Base-by-base conservation (phyloP, 768 basidiomycete genomes). In the Suillus brevipes region DNA sequence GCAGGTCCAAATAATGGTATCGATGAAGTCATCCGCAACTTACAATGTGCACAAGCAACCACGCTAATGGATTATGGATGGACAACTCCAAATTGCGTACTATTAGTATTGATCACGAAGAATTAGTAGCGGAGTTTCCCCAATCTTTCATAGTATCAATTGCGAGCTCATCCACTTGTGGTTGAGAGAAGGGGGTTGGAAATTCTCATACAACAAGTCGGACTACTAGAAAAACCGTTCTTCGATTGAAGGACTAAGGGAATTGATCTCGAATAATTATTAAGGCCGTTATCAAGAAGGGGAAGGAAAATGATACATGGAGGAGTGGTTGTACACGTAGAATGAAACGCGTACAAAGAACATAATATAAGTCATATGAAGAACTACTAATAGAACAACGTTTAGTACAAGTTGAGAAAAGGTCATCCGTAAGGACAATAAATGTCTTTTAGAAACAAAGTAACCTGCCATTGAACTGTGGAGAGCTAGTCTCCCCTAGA, bases 161-260 rank as follows among this genome's bases (percentile, higher is more conserved):
- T n/a, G n/a, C n/a, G n/a, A 28, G 16, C 0, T 52, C 50, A 4
- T 28, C 4, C 28, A 6, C 16, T 31, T 13, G 28, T 31, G 8
- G 16, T 14, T 14, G 49, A 49, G 28, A 16, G 12, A 50, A 50
- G 16, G 50, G 6, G 14, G 4, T 53, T n/a, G n/a, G n/a, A n/a
- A n/a, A n/a, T n/a, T 53, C 8, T 10, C 9, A 16, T 52, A 28
- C 28, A 16, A 78, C 5, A 13, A 23, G 23, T 49, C 16, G 28
- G 28, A 52, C 28, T 5, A 52, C 14, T 16, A 14, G 8, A 16
- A 25, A 23, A 50, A 50, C 8, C 16, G 10, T 16, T 18, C 28
- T 28, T 52, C 16, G 1, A 31, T 18, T 18, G 50, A 52, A 52
- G 0, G 0, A 28, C 25, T 9, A 18, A 2, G 50, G 4, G 28